Base-by-base conservation (phyloP, 225 moss, liverwort and hornwort genomes). In the Lunularia cruciata region DNA sequence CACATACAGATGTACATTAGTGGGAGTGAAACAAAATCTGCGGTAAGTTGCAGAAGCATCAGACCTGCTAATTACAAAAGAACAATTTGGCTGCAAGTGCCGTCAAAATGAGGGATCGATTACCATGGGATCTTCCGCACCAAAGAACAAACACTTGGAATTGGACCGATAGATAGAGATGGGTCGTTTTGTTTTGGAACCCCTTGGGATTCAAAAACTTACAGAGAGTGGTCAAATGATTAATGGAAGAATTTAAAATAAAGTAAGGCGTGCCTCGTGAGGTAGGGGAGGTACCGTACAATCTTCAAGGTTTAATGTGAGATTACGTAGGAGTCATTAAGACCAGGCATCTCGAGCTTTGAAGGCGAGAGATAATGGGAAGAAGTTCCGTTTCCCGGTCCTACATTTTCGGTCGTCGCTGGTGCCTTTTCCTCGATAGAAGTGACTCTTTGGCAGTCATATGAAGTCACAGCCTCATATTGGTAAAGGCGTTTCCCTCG, bases 341-440 rank as follows among this genome's bases (percentile, higher is more conserved):
- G 47, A 14, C 14, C 3, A 15, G 47, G 47, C 19, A 15, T 47
- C 6, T 47, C 6, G 5, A 47, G 47, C 47, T 47, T 20, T 51
- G 49, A 51, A 51, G 49, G 49, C 49, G 49, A 51, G 49, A 51
- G 49, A 51, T 51, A 51, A 51, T 51, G 49, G 49, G 10, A 51
- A 10, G 20, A 22, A 51, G 49, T 6, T 51, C 49, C 10, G 20
- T 51, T 51, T 22, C 25, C 49, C 10, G 25, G 20, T 51, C 49
- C 49, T 20, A 22, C 22, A 51, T 51, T 20, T 51, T 51, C 49
- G 49, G 49, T 5, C 1, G 4, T 51, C 49, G 10, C 47, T 19
- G 47, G 6, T 47, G 14, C 47, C 47, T 47, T n/a, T 47, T 47
- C 47, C 47, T 47, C 47, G 47, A 47, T 51, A 23, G 1, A 51